Percentiles rank a stretch among this genome's conserved stretches.
Evolutionary conservation across 2,329 filamentous ascomycete genomes (phyloP).

Genomic region (Beauveria varroae): DNA sequence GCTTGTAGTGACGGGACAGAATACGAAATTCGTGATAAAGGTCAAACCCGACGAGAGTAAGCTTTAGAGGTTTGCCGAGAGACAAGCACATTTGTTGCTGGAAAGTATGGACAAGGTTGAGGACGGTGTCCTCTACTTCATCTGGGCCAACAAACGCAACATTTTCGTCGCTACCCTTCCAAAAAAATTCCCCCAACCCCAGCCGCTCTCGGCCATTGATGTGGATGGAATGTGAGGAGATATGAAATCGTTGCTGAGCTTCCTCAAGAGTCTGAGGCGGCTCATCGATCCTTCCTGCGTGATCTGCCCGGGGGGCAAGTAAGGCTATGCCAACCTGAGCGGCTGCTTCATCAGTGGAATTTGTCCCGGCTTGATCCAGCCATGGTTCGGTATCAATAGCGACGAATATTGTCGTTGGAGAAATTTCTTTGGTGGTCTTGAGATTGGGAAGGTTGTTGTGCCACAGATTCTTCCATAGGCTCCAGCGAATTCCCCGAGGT

Average conservation of each 20-base stretch:
- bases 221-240: slow-evolving; percentile 1
- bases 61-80: background rate
- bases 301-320: background rate
- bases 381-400: slow-evolving; percentile 7
- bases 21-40: slow-evolving; percentile 3
- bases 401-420: background rate
- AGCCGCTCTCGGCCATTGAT: background rate
- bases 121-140: background rate
- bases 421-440: background rate
- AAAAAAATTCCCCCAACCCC: background rate
- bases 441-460: background rate
- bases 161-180: background rate
- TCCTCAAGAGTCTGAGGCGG: background rate
- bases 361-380: background rate
- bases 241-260: background rate
- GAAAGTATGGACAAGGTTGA: background rate
- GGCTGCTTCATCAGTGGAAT: background rate
- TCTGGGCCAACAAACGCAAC: background rate
- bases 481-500: background rate
- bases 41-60: slow-evolving; percentile 8
- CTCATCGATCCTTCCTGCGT: background rate
- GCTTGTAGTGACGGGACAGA: background rate
- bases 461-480: slow-evolving; percentile 1
- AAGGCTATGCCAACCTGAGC: slow-evolving; percentile 2
- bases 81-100: background rate